A percentile compares a stretch with the other conserved stretches of the same genome.
These are phyloP conservation scores for Helotiales sp. DNA, from an alignment of 2,329 filamentous ascomycete genomes.

Conservation along the genomic window DNA sequence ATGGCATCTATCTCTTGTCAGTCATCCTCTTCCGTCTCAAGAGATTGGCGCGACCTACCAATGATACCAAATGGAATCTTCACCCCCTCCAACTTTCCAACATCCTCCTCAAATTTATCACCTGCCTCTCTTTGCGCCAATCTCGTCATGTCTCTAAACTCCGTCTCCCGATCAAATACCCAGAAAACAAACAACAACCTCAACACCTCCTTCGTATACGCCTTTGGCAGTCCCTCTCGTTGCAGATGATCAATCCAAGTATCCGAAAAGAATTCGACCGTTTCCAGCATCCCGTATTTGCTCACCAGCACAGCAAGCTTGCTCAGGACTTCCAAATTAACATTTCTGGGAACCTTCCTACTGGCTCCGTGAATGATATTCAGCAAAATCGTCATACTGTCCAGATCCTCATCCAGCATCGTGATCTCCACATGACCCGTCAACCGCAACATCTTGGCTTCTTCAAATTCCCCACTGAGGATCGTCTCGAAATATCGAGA, in stretches of 20 bases:
- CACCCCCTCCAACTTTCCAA: conserved; percentile 12
- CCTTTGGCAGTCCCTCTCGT: conserved; percentile 29
- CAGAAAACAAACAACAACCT: conserved; percentile 33
- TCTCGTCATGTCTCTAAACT: conserved; percentile 33
- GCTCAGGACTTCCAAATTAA: conserved; percentile 50
- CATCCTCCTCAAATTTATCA: conserved; percentile 29
- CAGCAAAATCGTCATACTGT: conserved; percentile 49
- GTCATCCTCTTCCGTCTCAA: background rate
- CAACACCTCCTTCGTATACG: conserved; percentile 31
- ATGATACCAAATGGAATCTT: conserved; percentile 24
- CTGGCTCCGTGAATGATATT: conserved; percentile 53
- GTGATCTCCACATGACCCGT: conserved; percentile 29
- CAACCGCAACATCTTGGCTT: conserved; percentile 20
- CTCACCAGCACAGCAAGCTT: conserved; percentile 52
- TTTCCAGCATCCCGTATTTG: conserved; percentile 50
- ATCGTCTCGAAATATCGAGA: conserved; percentile 29
- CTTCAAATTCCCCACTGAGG: conserved; percentile 22
- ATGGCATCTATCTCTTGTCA: conserved; percentile 26
- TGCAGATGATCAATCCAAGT: conserved; percentile 47
- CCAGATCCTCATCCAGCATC: conserved; percentile 39
- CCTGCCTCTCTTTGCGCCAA: conserved; percentile 31
- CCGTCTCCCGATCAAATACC: conserved; percentile 29
- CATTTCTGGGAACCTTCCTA: conserved; percentile 46
- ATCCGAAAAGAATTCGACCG: conserved; percentile 49
- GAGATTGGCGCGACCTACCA: conserved; percentile 22